These are phyloP conservation scores for Parachaetomium inaequale DNA, from an alignment of 495 filamentous ascomycete genomes.

Conservation along the genomic window DNA sequence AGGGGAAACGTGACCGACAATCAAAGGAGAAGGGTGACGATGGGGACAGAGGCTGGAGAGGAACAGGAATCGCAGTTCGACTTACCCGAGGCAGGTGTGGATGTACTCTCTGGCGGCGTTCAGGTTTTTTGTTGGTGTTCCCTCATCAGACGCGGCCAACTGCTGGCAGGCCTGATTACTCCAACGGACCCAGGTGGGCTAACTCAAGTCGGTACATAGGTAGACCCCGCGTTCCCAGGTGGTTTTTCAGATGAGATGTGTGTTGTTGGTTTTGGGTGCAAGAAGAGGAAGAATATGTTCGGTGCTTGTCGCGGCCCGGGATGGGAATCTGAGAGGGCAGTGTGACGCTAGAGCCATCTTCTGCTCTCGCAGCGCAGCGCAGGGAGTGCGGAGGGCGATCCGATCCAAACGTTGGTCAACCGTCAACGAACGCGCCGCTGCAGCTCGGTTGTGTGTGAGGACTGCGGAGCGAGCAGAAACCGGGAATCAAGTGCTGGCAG, in stretches of 20 bases:
- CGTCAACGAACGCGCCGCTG: background rate
- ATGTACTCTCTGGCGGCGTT: too few relatives aligned
- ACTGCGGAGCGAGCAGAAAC: conserved; percentile 16
- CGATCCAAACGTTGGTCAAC: background rate
- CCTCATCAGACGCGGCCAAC: too few relatives aligned
- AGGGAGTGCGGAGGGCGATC: background rate
- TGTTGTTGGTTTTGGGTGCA: background rate
- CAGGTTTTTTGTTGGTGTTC: too few relatives aligned
- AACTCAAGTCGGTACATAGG: too few relatives aligned
- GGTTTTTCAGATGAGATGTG: background rate
- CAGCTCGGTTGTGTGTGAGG: background rate
- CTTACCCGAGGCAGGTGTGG: background rate
- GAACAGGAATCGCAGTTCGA: background rate
- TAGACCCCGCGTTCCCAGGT: too few relatives aligned
- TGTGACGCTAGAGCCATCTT: background rate
- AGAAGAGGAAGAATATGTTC: background rate
- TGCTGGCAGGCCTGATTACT: too few relatives aligned
- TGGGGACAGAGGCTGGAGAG: background rate
- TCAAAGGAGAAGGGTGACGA: background rate
- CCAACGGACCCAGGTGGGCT: too few relatives aligned
- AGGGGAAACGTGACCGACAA: conserved; percentile 8
- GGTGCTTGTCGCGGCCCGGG: background rate
- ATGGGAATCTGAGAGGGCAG: background rate
- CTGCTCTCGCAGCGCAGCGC: background rate
- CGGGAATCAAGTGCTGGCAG: conserved; percentile 11